A percentile compares a stretch with the other conserved stretches of the same genome.
phyloP scores from a whole-genome alignment of 2,329 filamentous ascomycete genomes.

The Ophiostoma ulmi region DNA sequence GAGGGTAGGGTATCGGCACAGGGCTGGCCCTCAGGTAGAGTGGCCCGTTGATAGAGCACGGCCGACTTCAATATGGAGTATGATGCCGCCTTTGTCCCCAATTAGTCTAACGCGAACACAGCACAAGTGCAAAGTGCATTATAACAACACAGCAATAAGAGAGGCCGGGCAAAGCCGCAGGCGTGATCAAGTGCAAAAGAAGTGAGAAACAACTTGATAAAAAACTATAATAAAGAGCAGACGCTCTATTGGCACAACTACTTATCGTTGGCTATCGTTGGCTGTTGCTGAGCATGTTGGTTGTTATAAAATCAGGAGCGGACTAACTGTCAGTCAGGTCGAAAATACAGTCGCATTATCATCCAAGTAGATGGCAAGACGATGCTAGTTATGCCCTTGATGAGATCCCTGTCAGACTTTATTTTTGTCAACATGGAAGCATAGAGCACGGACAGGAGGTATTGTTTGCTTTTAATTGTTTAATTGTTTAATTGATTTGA shows the following conservation, averaged over 20 bases:
- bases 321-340: background rate
- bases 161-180: no score
- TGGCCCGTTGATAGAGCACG: background rate
- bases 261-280: background rate
- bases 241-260: background rate
- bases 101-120: background rate
- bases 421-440: background rate
- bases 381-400: background rate
- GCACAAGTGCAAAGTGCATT: background rate
- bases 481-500: background rate
- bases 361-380: background rate
- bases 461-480: background rate
- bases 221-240: background rate
- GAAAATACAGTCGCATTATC: background rate
- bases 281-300: background rate
- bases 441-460: no score
- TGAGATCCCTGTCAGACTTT: background rate
- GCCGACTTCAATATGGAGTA: background rate
- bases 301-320: background rate
- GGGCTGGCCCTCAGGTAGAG: background rate
- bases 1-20: constrained; percentile 5
- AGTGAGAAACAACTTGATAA: background rate
- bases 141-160: no score
- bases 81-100: background rate
- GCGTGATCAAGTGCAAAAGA: background rate